Evolutionary conservation across 805 yeast species (phyloP), one percentile per base, ranked within the genome.

Genomic region (Starmerella tilneyi): DNA sequence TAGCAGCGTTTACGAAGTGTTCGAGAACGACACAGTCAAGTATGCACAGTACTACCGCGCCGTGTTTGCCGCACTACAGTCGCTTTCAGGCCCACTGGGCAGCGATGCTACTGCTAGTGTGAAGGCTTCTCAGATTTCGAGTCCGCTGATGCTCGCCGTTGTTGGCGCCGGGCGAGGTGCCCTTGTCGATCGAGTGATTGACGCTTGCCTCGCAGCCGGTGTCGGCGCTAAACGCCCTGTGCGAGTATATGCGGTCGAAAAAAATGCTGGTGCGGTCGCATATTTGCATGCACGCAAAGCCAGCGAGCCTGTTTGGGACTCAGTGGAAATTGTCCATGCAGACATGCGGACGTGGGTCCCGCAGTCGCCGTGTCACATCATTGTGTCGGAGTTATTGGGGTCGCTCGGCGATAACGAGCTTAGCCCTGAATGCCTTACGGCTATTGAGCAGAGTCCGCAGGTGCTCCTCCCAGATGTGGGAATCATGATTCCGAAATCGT

Each of bases 111-210:
- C 27, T 8, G 11, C 8, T 8, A 24, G 11, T 9, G 6, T 22
- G 24, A 6, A 5, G 11, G 27, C 27, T 11, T 28, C n/a, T n/a
- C n/a, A n/a, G n/a, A n/a, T n/a, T n/a, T n/a, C 22, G 1, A 51
- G 50, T 23, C 52, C 58, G 8, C 30, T 50, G n/a, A 26, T 33
- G 23, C 45, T 55, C 1, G 69, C 81, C 4, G 71, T 88, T 2
- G 77, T 81, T 2, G 96, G 96, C 0, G 92, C 96, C 0, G 96
- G 96, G 1, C 66, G 85, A 36, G 96, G 96, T 1, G 88, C 89
- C 0, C 62, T 88, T 23, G 77, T 86, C 2, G 78, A 78, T 35
- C 66, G 71, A 17, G 65, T 74, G 0, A 63, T 72, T 24, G 56
- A 63, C 5, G 74, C 78, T 2, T n/a, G 45, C 12, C 41, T 27